Conservation (phyloP, 768 basidiomycete species). For the Pleurotus djamor region DNA sequence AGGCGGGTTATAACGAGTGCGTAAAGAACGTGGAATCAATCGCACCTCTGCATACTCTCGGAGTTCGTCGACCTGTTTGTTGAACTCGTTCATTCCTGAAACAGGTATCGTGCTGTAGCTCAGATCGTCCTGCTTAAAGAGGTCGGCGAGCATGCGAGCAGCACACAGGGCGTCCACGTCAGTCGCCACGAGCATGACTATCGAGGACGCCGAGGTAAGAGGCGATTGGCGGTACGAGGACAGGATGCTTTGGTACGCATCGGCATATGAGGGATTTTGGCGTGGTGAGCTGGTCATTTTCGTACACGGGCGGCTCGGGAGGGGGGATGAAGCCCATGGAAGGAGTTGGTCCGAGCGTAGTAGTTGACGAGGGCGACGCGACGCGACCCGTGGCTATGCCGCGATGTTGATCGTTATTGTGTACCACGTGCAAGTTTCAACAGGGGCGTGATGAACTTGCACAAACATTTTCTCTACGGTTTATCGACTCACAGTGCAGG, state of each 20-base stretch:
- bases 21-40: neutral
- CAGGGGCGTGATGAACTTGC: neutral
- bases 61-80: slow-evolving; percentile 15
- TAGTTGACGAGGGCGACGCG: slow-evolving; percentile 11
- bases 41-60: slow-evolving; percentile 17
- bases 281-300: slow-evolving; percentile 44
- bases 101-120: slow-evolving; percentile 90
- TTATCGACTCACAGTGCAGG: too few relatives aligned
- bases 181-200: slow-evolving; percentile 83
- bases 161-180: slow-evolving; percentile 94
- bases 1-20: neutral
- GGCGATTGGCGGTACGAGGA: slow-evolving; percentile 70
- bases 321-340: slow-evolving; percentile 70
- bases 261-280: slow-evolving; percentile 64
- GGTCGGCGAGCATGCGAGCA: slow-evolving; percentile 81
- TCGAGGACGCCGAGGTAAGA: slow-evolving; percentile 75
- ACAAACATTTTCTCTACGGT: too few relatives aligned
- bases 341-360: neutral
- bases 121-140: slow-evolving; percentile 93
- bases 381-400: neutral
- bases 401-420: neutral
- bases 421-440: neutral
- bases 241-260: slow-evolving; percentile 75
- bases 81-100: slow-evolving; percentile 68
- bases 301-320: slow-evolving; percentile 26